phyloP scores from a whole-genome alignment of 306 rosid genomes.

The Dalbergia cochinchinensis region DNA sequence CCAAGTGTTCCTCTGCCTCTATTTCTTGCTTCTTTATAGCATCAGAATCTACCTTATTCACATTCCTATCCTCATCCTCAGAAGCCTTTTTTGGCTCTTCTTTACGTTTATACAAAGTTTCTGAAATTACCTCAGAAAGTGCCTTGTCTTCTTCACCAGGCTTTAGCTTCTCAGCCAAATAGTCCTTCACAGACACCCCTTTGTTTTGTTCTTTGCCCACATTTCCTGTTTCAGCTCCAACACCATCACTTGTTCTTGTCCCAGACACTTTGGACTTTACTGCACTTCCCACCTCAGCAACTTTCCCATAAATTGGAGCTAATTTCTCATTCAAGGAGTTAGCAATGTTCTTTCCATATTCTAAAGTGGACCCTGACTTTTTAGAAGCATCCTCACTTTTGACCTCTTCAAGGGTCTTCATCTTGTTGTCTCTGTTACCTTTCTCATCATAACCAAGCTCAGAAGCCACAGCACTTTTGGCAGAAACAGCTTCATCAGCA shows the following conservation, averaged over 20 bases:
- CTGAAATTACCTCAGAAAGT: conserved; percentile 62
- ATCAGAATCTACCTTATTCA: too few relatives aligned
- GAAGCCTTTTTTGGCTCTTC: conserved; percentile 8
- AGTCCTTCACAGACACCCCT: conserved; percentile 58
- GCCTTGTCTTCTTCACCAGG: conserved; percentile 84
- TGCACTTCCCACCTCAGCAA: conserved; percentile 51
- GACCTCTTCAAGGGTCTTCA: conserved; percentile 2
- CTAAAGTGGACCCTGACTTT: conserved; percentile 37
- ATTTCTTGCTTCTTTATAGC: neutral
- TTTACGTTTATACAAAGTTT: conserved; percentile 39
- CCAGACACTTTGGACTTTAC: conserved; percentile 50
- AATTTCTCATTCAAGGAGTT: conserved; percentile 48
- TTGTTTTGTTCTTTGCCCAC: conserved; percentile 38
- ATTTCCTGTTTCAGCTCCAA: conserved; percentile 32
- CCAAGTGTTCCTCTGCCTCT: conserved; percentile 43
- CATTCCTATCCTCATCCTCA: neutral
- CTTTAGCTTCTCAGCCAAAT: conserved; percentile 63
- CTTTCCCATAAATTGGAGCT: conserved; percentile 50
- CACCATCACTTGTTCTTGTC: neutral
- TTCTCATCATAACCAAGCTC: conserved; percentile 50
- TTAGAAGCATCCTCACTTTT: conserved; percentile 12
- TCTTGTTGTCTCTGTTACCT: neutral
- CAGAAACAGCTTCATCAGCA: conserved; percentile 43
- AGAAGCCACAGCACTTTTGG: conserved; percentile 48
- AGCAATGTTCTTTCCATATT: conserved; percentile 49